These are phyloP conservation scores for Zygosaccharomyces pseudobailii DNA, from an alignment of 1,139 yeast genomes.

Conservation along the genomic window DNA sequence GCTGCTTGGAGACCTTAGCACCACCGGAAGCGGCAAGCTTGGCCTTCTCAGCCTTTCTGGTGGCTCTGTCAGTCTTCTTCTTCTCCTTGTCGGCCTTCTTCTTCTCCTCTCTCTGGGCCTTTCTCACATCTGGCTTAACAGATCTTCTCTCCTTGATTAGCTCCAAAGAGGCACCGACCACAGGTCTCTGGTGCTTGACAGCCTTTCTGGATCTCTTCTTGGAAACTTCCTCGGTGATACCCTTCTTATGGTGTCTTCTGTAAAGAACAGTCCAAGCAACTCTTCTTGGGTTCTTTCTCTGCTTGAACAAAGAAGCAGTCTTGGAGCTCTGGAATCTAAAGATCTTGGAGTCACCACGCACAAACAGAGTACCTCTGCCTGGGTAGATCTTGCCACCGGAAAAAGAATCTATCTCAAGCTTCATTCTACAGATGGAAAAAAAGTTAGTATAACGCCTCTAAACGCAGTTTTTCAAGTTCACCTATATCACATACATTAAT, in stretches of 20 bases:
- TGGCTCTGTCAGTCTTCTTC: conserved; percentile 89
- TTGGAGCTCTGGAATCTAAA: conserved; percentile 99
- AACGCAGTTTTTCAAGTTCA: neutral
- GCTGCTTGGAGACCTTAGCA: conserved; percentile 74
- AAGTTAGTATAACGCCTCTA: neutral
- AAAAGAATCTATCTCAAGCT: conserved; percentile 99
- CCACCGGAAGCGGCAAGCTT: conserved; percentile 73
- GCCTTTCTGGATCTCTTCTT: conserved; percentile 98
- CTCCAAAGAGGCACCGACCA: conserved; percentile 98
- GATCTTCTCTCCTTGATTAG: conserved; percentile 97
- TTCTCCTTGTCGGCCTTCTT: conserved; percentile 89
- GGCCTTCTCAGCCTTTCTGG: conserved; percentile 94
- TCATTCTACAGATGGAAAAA: conserved; percentile 49
- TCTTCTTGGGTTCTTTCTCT: conserved; percentile 99
- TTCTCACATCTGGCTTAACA: conserved; percentile 94
- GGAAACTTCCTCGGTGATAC: conserved; percentile 96
- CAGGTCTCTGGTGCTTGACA: conserved; percentile 98
- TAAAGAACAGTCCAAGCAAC: conserved; percentile 98
- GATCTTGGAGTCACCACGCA: conserved; percentile 99
- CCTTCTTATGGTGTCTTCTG: conserved; percentile 99
- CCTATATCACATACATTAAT: neutral
- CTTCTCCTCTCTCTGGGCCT: conserved; percentile 94
- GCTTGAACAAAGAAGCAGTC: conserved; percentile 97
- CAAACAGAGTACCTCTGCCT: conserved; percentile 99
- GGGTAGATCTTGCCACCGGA: conserved; percentile 99